Conservation (phyloP, 768 basidiomycete species). For the Boletus reticulatus region DNA sequence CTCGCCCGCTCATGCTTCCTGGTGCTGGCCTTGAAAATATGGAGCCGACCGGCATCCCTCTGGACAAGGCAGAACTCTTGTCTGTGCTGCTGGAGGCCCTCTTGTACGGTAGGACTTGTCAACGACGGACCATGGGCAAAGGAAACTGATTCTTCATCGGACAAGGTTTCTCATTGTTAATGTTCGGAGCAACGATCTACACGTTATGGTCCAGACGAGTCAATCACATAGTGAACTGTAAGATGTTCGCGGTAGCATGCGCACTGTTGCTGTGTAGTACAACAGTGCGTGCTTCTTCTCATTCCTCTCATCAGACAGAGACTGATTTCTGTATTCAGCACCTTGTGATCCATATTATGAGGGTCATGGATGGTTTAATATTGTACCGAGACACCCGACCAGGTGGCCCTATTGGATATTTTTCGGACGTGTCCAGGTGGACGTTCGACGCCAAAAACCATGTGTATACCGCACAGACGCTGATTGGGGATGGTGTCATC, state of each 20-base stretch:
- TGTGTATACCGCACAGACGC: constrained; percentile 16
- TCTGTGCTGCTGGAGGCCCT: not conserved
- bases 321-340: not conserved
- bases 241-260: not conserved
- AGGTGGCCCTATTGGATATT: not conserved
- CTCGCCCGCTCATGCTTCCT: too few relatives aligned
- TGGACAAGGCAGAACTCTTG: constrained; percentile 1
- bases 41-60: not conserved
- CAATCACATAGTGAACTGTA: not conserved
- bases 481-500: constrained; percentile 23
- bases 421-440: constrained; percentile 2
- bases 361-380: not conserved
- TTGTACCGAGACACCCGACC: not conserved
- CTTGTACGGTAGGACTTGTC: not conserved
- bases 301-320: not conserved
- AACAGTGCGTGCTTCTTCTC: not conserved
- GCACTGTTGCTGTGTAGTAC: not conserved
- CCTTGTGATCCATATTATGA: not conserved
- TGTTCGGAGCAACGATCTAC: not conserved
- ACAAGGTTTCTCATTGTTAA: constrained; percentile 1
- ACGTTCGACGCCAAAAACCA: constrained; percentile 27
- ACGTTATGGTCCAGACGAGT: not conserved
- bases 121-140: not conserved
- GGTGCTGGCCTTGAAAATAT: not conserved
- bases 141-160: not conserved